phyloP scores from a whole-genome alignment of 2,329 filamentous ascomycete species.

The Claviceps fusiformis region DNA sequence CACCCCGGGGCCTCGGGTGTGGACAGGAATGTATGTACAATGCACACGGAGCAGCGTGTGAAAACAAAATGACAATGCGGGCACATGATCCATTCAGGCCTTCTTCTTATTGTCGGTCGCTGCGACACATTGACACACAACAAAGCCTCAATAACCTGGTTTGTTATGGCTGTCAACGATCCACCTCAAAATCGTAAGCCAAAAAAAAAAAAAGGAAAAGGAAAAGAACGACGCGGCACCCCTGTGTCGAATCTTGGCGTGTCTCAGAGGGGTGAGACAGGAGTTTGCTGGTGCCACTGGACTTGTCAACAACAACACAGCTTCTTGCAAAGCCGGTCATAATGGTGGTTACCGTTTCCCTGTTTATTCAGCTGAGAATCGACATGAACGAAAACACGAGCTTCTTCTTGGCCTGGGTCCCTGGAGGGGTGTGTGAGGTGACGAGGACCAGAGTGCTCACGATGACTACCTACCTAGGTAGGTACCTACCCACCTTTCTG shows the following conservation, averaged over 20 bases:
- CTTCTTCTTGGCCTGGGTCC: background rate
- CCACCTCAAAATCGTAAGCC: background rate
- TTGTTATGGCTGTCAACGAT: background rate
- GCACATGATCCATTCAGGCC: background rate
- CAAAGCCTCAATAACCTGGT: background rate
- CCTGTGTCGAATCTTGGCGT: background rate
- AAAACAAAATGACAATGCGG: background rate
- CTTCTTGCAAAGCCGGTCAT: too few species aligned
- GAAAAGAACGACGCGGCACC: background rate
- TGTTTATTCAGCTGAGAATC: background rate
- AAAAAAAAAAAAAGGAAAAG: background rate
- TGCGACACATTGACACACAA: background rate
- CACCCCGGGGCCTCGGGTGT: background rate
- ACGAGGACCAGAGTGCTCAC: too few species aligned
- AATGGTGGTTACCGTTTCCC: background rate
- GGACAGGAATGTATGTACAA: background rate
- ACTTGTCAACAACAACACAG: background rate
- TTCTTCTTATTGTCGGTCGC: background rate
- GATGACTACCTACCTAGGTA: too few species aligned
- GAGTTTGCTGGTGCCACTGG: background rate
- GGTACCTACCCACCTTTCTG: too few species aligned
- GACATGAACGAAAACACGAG: background rate
- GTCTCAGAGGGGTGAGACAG: background rate
- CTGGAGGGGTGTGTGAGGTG: too few species aligned
- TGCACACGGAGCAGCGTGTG: background rate